Conservation (phyloP, 2,329 filamentous ascomycete genomes). For the Trichoderma harzianum region DNA sequence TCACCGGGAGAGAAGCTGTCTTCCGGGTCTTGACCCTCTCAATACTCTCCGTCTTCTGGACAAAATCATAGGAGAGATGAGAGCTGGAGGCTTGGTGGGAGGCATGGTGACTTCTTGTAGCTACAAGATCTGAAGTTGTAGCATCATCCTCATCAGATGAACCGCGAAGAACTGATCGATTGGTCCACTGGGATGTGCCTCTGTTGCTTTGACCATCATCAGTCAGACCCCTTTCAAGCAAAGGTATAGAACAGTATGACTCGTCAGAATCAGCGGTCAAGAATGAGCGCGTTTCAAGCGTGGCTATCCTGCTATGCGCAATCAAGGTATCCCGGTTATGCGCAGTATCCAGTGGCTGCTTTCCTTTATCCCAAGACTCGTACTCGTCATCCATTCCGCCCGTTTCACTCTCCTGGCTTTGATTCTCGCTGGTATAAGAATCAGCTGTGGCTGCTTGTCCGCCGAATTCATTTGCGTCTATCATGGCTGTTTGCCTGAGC, state of each 20-base stretch:
- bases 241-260: slow-evolving; percentile 73
- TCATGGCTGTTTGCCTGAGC: slow-evolving; percentile 7
- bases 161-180: slow-evolving; percentile 52
- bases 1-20: slow-evolving; percentile 28
- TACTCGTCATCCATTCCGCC: not conserved
- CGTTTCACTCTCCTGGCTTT: not conserved
- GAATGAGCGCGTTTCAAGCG: slow-evolving; percentile 44
- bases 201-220: slow-evolving; percentile 47
- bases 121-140: not conserved
- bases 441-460: not conserved
- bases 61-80: slow-evolving; percentile 52
- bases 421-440: not conserved
- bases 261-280: slow-evolving; percentile 62
- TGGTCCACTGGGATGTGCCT: slow-evolving; percentile 48
- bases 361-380: not conserved
- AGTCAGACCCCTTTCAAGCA: slow-evolving; percentile 65
- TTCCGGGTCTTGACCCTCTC: slow-evolving; percentile 40
- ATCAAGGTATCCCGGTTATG: slow-evolving; percentile 3
- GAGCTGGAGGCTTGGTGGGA: slow-evolving; percentile 24
- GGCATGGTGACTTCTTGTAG: slow-evolving; percentile 23
- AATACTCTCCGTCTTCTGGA: slow-evolving; percentile 52
- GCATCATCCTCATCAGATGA: slow-evolving; percentile 39
- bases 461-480: slow-evolving; percentile 6
- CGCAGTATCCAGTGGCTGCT: not conserved
- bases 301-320: not conserved